Conservation (phyloP, 2,329 filamentous ascomycete species). For the Apiospora phragmitis region DNA sequence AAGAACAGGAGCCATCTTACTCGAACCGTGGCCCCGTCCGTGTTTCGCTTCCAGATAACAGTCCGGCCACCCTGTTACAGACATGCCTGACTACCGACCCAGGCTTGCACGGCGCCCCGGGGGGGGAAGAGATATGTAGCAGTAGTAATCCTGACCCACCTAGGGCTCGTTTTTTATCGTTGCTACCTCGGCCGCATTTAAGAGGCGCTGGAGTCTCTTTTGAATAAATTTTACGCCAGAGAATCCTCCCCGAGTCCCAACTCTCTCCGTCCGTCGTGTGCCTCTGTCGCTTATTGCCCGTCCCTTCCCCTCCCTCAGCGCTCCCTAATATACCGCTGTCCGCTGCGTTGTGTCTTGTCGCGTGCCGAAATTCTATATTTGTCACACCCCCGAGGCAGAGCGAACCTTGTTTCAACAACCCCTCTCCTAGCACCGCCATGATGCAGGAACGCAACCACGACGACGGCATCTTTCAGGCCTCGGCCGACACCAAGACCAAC, state of each 20-base stretch:
- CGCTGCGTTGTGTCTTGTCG: neutral
- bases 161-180: slow-evolving; percentile 9
- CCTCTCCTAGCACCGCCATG: neutral
- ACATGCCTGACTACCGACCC: neutral
- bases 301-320: neutral
- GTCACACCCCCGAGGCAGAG: neutral
- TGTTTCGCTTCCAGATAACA: neutral
- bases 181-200: slow-evolving; percentile 11
- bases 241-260: neutral
- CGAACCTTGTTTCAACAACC: neutral
- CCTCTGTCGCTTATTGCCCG: neutral
- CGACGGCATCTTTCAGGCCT: slow-evolving; percentile 3
- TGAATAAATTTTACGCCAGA: slow-evolving; percentile 12
- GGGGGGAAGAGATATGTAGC: neutral
- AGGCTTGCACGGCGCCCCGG: slow-evolving; percentile 8
- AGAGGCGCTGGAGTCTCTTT: slow-evolving; percentile 5
- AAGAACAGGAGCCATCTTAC: neutral
- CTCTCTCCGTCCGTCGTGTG: neutral
- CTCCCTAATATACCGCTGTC: neutral
- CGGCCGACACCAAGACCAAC: slow-evolving; percentile 9
- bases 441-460: slow-evolving; percentile 8
- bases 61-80: neutral
- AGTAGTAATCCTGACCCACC: slow-evolving; percentile 5
- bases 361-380: neutral
- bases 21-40: slow-evolving; percentile 5